These are phyloP conservation scores for Scheffersomyces stambukii DNA, from an alignment of 1,139 yeast species.

Conservation along the genomic window DNA sequence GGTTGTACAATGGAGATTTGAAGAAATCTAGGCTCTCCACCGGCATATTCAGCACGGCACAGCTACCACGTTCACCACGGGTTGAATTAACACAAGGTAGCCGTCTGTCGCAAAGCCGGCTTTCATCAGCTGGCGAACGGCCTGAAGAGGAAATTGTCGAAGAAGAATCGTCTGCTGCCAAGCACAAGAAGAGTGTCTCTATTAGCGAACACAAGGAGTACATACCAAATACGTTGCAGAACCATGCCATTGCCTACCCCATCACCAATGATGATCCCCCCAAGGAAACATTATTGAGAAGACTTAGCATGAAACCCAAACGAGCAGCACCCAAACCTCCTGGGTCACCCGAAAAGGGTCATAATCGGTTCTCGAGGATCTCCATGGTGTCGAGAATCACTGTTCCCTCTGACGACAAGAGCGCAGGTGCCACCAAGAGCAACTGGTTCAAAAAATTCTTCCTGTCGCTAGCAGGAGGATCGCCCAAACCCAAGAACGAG, in stretches of 20 bases:
- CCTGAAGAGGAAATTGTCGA: conserved; percentile 2
- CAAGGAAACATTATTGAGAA: conserved; percentile 18
- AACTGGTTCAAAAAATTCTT: conserved; percentile 41
- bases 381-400: conserved; percentile 13
- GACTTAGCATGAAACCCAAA: conserved; percentile 37
- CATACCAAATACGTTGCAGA: conserved; percentile 39
- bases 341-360: conserved; percentile 10
- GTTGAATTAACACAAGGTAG: conserved; percentile 9
- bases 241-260: conserved; percentile 36
- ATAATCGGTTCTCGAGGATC: conserved; percentile 24
- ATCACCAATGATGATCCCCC: conserved; percentile 1
- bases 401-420: conserved; percentile 4
- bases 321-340: conserved; percentile 47
- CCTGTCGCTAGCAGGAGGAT: conserved; percentile 16
- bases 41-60: conserved; percentile 24
- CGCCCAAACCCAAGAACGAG: conserved; percentile 6
- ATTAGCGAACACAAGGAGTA: conserved; percentile 6
- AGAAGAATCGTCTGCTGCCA: neutral
- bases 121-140: conserved; percentile 1
- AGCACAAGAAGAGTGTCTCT: conserved; percentile 4
- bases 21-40: conserved; percentile 22
- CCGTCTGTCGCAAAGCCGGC: conserved; percentile 4
- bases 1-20: no score
- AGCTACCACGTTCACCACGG: conserved; percentile 8
- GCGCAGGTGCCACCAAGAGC: conserved; percentile 14